phyloP scores from a whole-genome alignment of 306 rosid species.

The Fragaria nilgerrensis region DNA sequence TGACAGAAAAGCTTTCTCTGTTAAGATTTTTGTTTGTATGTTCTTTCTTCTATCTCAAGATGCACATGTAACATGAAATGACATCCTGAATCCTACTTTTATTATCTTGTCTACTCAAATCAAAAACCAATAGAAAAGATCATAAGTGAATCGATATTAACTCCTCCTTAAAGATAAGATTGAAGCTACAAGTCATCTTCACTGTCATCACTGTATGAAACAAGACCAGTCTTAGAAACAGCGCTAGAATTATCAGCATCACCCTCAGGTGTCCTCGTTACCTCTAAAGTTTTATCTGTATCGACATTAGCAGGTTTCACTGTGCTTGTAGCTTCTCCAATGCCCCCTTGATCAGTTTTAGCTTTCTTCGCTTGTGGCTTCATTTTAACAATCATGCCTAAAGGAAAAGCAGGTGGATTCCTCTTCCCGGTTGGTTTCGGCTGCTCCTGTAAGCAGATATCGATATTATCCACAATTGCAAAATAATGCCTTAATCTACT shows the following conservation, averaged over 20 bases:
- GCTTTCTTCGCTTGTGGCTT: slow-evolving; percentile 77
- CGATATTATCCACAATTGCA: slow-evolving; percentile 1
- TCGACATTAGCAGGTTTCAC: slow-evolving; percentile 19
- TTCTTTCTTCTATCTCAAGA: neutral
- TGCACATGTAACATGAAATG: neutral
- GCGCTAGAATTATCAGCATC: slow-evolving; percentile 33
- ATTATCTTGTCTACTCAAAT: neutral
- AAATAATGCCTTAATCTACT: slow-evolving; percentile 3
- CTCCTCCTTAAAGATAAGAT: neutral
- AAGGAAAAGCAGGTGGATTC: slow-evolving; percentile 47
- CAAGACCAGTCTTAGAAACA: slow-evolving; percentile 48
- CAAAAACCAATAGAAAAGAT: neutral
- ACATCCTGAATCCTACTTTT: neutral
- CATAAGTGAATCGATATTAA: neutral
- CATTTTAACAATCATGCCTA: slow-evolving; percentile 67
- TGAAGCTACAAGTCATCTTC: slow-evolving; percentile 52
- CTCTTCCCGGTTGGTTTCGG: slow-evolving; percentile 52
- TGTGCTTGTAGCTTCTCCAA: slow-evolving; percentile 33
- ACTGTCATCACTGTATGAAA: slow-evolving; percentile 86
- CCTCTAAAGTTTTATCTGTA: slow-evolving; percentile 29
- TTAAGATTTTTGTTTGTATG: neutral
- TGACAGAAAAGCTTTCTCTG: neutral
- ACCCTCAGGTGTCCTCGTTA: slow-evolving; percentile 27
- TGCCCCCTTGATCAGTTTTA: slow-evolving; percentile 43
- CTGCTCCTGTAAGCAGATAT: slow-evolving; percentile 55